Percentiles rank a stretch among this genome's conserved stretches.
Evolutionary conservation across 805 yeast genomes (phyloP).

Genomic region (Starmerella davenportii): DNA sequence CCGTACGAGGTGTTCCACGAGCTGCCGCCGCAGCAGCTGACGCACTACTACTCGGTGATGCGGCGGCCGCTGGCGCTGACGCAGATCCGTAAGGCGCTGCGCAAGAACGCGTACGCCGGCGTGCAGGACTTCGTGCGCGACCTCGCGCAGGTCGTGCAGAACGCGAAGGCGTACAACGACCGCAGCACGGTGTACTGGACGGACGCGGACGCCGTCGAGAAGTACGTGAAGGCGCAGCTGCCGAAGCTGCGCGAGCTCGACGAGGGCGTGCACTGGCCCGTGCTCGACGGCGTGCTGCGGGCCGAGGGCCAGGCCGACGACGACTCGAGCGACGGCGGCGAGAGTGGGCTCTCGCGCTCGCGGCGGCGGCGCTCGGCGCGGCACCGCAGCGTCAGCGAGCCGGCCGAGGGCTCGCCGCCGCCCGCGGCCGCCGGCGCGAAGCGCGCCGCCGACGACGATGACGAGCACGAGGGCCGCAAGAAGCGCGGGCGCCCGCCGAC

Average conservation of each 20-base stretch:
- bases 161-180: conserved; percentile 69
- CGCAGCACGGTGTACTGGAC: conserved; percentile 47
- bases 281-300: conserved; percentile 39
- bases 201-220: conserved; percentile 46
- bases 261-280: conserved; percentile 34
- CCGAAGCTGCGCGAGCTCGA: conserved; percentile 30
- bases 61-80: conserved; percentile 67
- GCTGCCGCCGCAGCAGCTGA: conserved; percentile 52
- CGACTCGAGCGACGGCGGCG: conserved; percentile 18
- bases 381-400: conserved; percentile 5
- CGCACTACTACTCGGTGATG: conserved; percentile 67
- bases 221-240: conserved; percentile 31
- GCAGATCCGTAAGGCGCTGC: conserved; percentile 41
- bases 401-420: conserved; percentile 5
- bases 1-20: conserved; percentile 45
- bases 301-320: conserved; percentile 29
- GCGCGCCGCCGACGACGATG: conserved; percentile 18
- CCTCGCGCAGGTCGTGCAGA: conserved; percentile 73
- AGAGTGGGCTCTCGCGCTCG: conserved; percentile 15
- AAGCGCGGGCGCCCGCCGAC: conserved; percentile 84
- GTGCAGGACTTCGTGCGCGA: conserved; percentile 60
- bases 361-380: conserved; percentile 17
- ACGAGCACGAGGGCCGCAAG: conserved; percentile 29
- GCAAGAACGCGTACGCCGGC: conserved; percentile 34
- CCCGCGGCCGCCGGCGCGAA: conserved; percentile 4